These are phyloP conservation scores for Nemania sp. DNA, from an alignment of 2,329 filamentous ascomycete genomes.

Conservation along the genomic window DNA sequence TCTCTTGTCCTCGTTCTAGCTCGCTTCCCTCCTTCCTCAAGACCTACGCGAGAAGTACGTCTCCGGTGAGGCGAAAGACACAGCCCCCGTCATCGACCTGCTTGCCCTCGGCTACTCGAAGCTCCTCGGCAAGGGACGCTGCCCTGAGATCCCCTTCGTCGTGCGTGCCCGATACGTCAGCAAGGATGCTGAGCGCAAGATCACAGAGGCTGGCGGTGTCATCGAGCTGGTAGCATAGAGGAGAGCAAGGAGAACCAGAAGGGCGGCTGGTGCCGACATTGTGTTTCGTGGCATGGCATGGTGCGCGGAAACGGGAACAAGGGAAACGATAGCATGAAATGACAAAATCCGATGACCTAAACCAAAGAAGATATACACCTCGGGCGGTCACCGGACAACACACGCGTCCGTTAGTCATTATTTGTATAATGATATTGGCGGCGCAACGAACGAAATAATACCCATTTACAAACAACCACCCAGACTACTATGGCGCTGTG, in stretches of 20 bases:
- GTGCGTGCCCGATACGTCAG: constrained; percentile 96
- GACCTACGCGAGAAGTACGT: constrained; percentile 96
- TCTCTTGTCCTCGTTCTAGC: constrained; percentile 63
- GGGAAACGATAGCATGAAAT: constrained; percentile 40
- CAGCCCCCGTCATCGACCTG: constrained; percentile 97
- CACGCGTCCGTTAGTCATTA: constrained; percentile 15
- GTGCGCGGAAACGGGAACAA: constrained; percentile 32
- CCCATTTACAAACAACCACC: constrained; percentile 32
- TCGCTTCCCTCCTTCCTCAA: constrained; percentile 93
- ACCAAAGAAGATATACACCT: constrained; percentile 19
- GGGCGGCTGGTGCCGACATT: constrained; percentile 1
- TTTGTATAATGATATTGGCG: constrained; percentile 33
- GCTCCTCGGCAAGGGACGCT: constrained; percentile 97
- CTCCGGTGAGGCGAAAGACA: constrained; percentile 82
- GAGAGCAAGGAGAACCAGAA: neutral
- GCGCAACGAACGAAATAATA: constrained; percentile 36
- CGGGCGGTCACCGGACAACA: constrained; percentile 30
- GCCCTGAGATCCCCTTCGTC: constrained; percentile 92
- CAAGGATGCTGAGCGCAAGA: constrained; percentile 98
- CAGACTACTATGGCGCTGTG: constrained; percentile 27
- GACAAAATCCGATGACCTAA: constrained; percentile 34
- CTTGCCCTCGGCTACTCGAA: constrained; percentile 98
- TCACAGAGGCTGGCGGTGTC: constrained; percentile 93
- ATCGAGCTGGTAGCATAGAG: constrained; percentile 44
- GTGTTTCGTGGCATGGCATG: neutral